phyloP scores from a whole-genome alignment of 345 rosid species.

The Erysimum cheiranthoides region DNA sequence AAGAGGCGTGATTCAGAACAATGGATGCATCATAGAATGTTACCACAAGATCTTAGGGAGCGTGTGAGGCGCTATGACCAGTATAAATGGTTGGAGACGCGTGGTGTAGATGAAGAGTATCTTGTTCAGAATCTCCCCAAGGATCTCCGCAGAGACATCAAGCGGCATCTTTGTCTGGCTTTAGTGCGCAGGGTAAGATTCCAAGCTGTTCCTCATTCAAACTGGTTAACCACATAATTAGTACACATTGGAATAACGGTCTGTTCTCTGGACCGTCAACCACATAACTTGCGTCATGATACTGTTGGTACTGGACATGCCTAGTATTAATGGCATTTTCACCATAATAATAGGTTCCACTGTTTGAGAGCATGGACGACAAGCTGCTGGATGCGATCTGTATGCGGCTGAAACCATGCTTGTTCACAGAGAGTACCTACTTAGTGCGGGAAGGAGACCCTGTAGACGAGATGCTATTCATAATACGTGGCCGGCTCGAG shows the following conservation, averaged over 20 bases:
- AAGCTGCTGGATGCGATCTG: constrained; percentile 94
- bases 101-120: constrained; percentile 90
- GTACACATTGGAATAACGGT: neutral
- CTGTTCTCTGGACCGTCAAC: neutral
- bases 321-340: constrained; percentile 3
- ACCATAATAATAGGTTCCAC: constrained; percentile 61
- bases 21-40: constrained; percentile 98
- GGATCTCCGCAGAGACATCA: constrained; percentile 95
- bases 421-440: constrained; percentile 79
- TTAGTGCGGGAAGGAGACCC: constrained; percentile 96
- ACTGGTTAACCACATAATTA: constrained; percentile 2
- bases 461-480: constrained; percentile 93
- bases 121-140: constrained; percentile 83
- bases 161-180: constrained; percentile 90
- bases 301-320: neutral
- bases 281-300: constrained; percentile 5
- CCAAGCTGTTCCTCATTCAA: constrained; percentile 19
- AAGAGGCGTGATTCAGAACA: constrained; percentile 97
- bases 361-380: constrained; percentile 92
- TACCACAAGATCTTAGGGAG: constrained; percentile 80
- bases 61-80: constrained; percentile 95
- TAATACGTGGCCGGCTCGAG: constrained; percentile 91
- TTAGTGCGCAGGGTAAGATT: constrained; percentile 81
- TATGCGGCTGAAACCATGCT: constrained; percentile 82
- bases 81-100: constrained; percentile 94